Conservation (phyloP, 768 basidiomycete genomes). For the Pulveroboletus sp. region DNA sequence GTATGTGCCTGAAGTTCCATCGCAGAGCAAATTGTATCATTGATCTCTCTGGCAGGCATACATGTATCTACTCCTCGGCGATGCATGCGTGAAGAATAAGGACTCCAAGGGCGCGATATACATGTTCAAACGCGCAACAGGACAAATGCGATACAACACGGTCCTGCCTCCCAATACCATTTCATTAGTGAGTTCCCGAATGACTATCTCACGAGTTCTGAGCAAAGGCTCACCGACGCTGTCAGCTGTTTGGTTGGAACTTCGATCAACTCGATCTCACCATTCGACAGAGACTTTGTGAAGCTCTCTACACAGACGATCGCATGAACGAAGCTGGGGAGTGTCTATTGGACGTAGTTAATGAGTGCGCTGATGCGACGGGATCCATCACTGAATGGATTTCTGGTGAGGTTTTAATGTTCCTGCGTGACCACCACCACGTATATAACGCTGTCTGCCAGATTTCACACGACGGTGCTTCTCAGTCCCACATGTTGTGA, state of each 20-base stretch:
- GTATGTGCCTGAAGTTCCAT: not conserved
- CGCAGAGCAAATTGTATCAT: not conserved
- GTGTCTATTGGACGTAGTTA: not conserved
- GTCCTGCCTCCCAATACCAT: not conserved
- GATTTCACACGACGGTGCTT: not conserved
- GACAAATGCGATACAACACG: not conserved
- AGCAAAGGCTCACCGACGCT: not conserved
- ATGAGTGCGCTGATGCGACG: not conserved
- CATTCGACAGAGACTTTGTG: conserved; percentile 2
- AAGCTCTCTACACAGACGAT: not conserved
- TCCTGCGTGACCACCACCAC: no score
- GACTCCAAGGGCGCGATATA: not conserved
- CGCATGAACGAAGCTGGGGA: not conserved
- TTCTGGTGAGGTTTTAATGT: not conserved
- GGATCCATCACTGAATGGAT: not conserved
- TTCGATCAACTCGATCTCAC: conserved; percentile 1
- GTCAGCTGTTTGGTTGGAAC: conserved; percentile 12
- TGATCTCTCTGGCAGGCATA: conserved; percentile 3
- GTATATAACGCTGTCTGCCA: not conserved
- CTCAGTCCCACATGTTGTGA: not conserved
- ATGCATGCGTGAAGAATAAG: not conserved
- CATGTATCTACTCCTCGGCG: conserved; percentile 6
- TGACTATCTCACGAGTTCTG: no score
- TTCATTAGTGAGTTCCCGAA: not conserved
- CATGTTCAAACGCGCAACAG: not conserved